Evolutionary conservation across 768 basidiomycete species (phyloP).

Genomic region (Termitomyces sp.): DNA sequence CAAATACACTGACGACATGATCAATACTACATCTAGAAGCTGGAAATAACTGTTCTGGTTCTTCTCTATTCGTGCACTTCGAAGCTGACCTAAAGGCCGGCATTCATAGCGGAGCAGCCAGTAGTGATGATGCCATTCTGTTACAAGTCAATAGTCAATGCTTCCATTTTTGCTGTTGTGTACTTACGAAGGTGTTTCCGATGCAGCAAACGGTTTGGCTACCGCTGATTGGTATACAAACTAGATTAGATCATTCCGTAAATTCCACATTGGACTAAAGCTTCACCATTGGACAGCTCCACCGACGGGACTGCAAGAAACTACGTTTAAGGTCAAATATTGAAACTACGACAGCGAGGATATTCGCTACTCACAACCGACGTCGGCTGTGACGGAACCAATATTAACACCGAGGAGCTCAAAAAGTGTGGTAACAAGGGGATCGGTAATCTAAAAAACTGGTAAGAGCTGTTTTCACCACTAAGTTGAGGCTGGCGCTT

Average conservation of each 20-base stretch:
- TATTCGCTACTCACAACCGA: constrained; percentile 10
- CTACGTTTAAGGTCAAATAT: background rate
- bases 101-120: constrained; percentile 10
- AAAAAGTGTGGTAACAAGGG: background rate
- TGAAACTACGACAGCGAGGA: background rate
- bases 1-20: background rate
- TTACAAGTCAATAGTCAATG: background rate
- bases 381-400: constrained; percentile 1
- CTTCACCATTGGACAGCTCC: constrained; percentile 3
- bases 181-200: constrained; percentile 15
- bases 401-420: constrained; percentile 8
- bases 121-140: constrained; percentile 13
- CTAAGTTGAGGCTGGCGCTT: background rate
- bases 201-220: constrained; percentile 15
- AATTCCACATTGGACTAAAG: background rate
- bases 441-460: background rate
- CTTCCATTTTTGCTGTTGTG: background rate
- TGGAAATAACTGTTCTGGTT: background rate
- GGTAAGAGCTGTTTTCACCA: background rate
- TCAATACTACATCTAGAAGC: background rate
- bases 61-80: background rate
- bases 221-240: background rate
- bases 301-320: constrained; percentile 11
- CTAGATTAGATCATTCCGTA: background rate
- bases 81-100: background rate